phyloP scores from a whole-genome alignment of 2,329 filamentous ascomycete genomes.

The Venturia asperata region DNA sequence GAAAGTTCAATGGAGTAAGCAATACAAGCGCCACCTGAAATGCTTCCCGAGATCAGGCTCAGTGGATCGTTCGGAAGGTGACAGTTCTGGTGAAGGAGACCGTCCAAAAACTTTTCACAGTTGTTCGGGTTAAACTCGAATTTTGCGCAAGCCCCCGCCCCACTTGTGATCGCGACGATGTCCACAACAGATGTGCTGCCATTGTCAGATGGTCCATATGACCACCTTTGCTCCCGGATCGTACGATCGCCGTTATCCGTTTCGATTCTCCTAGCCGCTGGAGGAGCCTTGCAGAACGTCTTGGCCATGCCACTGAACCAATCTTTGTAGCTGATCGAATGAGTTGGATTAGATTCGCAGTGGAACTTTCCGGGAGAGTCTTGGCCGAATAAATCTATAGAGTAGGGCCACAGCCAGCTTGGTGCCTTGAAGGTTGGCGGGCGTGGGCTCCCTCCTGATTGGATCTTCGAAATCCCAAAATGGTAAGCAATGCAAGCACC shows the following conservation, averaged over 20 bases:
- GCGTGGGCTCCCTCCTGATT: neutral
- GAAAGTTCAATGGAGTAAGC: neutral
- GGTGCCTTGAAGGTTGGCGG: neutral
- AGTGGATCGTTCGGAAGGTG: neutral
- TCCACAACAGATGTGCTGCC: neutral
- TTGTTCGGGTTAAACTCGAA: neutral
- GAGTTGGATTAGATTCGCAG: neutral
- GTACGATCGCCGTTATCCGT: neutral
- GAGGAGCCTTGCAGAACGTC: neutral
- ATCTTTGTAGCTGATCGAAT: neutral
- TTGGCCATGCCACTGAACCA: neutral
- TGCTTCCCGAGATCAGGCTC: neutral
- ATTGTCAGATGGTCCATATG: neutral
- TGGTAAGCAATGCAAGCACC: neutral
- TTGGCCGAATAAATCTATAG: neutral
- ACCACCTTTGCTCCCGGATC: neutral
- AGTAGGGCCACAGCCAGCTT: neutral
- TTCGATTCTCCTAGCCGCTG: neutral
- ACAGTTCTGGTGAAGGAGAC: neutral
- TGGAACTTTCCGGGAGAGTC: neutral
- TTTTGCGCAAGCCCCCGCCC: neutral
- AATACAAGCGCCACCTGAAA: conserved; percentile 5
- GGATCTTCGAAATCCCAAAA: neutral
- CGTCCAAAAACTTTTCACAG: neutral
- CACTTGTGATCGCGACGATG: neutral